Percentiles rank a stretch among this genome's conserved stretches.
Conservation (phyloP, 164 flowering plant genomes). For the Hamamelis virginiana region DNA sequence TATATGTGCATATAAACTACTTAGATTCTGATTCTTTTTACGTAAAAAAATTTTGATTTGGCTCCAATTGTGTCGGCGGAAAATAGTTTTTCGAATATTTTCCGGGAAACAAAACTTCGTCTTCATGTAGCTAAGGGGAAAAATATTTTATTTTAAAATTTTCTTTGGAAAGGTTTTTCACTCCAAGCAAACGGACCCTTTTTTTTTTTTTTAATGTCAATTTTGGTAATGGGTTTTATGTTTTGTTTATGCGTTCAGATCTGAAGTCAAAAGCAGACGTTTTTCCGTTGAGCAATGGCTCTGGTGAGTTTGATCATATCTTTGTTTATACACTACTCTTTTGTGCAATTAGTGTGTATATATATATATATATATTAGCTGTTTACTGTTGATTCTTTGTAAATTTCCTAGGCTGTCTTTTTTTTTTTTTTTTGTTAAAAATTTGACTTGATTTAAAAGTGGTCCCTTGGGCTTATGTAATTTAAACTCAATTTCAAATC, state of each 20-base stretch:
- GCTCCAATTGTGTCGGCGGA: no score
- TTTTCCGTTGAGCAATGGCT: slow-evolving; percentile 31
- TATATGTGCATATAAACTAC: no score
- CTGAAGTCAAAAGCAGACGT: slow-evolving; percentile 15
- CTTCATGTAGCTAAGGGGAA: not conserved
- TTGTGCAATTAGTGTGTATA: not conserved
- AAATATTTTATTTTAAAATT: not conserved
- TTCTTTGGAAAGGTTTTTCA: not conserved
- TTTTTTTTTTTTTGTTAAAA: not conserved
- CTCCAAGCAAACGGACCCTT: no score
- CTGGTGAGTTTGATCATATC: slow-evolving; percentile 25
- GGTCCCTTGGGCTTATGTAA: no score
- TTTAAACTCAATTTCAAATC: no score
- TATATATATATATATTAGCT: not conserved
- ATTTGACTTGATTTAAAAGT: no score
- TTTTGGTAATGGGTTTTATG: not conserved
- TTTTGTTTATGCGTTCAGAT: slow-evolving; percentile 18
- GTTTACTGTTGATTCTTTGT: no score
- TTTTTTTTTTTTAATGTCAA: no score
- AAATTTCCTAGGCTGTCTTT: not conserved
- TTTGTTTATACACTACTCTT: not conserved
- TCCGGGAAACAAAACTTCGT: not conserved
- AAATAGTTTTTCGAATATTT: no score
- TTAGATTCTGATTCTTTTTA: no score
- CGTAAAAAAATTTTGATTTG: no score